A percentile compares a stretch with the other conserved stretches of the same genome.
Evolutionary conservation across 78 protist species (phyloP).

Genomic region (Dictyostelium citrinum): DNA sequence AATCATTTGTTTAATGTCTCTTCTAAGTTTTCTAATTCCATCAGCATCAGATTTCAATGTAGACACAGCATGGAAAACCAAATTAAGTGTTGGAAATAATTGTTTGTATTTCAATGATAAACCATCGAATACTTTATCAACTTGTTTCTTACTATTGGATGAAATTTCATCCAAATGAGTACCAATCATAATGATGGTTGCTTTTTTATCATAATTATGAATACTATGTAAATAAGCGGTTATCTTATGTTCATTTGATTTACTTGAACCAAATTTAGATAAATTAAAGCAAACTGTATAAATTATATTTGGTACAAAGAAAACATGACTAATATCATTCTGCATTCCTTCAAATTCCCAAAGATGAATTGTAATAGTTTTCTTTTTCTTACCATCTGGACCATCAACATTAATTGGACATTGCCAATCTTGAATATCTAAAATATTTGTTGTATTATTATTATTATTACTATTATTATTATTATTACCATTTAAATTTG

Average conservation of each 20-base stretch:
- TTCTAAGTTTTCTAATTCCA: slow-evolving; percentile 24
- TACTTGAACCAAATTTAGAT: neutral
- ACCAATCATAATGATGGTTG: slow-evolving; percentile 17
- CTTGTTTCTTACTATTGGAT: neutral
- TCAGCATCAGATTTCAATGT: slow-evolving; percentile 37
- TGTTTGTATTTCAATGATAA: neutral
- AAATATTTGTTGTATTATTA: slow-evolving; percentile 37
- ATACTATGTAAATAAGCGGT: slow-evolving; percentile 18
- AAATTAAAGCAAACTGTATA: slow-evolving; percentile 28
- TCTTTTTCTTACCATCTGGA: slow-evolving; percentile 41
- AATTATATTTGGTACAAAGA: slow-evolving; percentile 50
- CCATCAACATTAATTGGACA: slow-evolving; percentile 35
- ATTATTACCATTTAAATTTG: neutral
- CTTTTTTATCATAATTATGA: slow-evolving; percentile 11
- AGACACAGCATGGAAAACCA: neutral
- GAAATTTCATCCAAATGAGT: slow-evolving; percentile 47
- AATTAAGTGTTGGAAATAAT: slow-evolving; percentile 4
- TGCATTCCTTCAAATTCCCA: slow-evolving; percentile 75
- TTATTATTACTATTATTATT: neutral
- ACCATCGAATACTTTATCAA: slow-evolving; percentile 22
- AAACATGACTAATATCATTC: slow-evolving; percentile 45
- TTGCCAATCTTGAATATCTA: slow-evolving; percentile 62
- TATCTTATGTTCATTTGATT: neutral
- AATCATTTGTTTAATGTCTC: slow-evolving; percentile 29
- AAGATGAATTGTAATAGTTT: slow-evolving; percentile 22